Evolutionary conservation across 176 grass and related monocot species (phyloP), one percentile per base, ranked within the genome.

Genomic region (Zoysia pacifica): DNA sequence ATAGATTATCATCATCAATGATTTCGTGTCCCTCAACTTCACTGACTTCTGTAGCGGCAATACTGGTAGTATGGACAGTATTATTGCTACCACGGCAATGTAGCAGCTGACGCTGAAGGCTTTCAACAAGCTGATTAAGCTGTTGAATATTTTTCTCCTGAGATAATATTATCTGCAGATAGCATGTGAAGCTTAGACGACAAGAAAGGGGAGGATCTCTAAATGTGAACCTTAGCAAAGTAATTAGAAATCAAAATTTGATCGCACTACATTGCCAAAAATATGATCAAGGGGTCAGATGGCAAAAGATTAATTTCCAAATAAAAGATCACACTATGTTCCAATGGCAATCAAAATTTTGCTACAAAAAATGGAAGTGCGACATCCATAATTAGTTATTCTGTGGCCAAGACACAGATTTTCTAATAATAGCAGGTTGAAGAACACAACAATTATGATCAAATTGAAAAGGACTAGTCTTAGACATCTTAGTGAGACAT

Each of bases 91-190:
- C 87, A 35, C 91, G 87, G 41, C 91, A 93, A 68, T 93, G 91
- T n/a, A 93, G 65, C 55, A 93, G 48, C 70, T 93, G 91, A 45
- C 87, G 84, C 77, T 93, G 91, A 84, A 93, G 91, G 67, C 91
- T 93, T 62, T 90, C 84, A 11, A 93, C 79, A 37, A 93, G 82
- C 79, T 93, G 84, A 64, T 90, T 87, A 54, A 90, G 78, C 71
- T 93, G 90, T 73, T 89, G 90, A 45, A 93, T 93, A 62, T 89
- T 89, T 66, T 89, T 93, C 71, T 93, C 90, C 82, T 93, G 87
- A 46, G 84, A 93, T 63, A 93, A 81, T 72, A 93, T 93, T 63
- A 93, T 79, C 91, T 93, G 81, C 78, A 93, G 51, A 79, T 35
- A 67, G 15, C 8, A 68, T 2, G 13, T 4, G 16, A 49, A 49